Percentiles rank a stretch among this genome's conserved stretches.
phyloP scores from a whole-genome alignment of 495 filamentous ascomycete genomes.

The Emericellopsis terricola region DNA sequence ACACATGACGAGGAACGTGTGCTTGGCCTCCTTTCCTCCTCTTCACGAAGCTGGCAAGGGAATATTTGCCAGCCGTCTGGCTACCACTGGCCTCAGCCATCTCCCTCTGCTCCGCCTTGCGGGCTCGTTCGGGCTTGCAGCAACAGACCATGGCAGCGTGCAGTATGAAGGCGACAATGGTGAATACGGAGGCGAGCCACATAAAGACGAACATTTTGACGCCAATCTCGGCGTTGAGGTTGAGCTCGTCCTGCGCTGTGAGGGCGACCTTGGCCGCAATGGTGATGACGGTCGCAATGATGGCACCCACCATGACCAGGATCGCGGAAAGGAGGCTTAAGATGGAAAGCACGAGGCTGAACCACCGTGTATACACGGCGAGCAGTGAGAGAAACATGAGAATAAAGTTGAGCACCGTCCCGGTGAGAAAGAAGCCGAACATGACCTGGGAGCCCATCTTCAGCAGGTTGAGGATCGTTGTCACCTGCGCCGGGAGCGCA shows the following conservation, averaged over 20 bases:
- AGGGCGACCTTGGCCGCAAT: constrained; percentile 52
- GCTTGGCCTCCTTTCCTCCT: too few relatives aligned
- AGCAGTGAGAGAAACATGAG: constrained; percentile 25
- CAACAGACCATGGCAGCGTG: constrained; percentile 61
- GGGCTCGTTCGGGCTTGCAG: constrained; percentile 17
- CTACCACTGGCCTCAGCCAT: too few relatives aligned
- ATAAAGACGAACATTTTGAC: constrained; percentile 69
- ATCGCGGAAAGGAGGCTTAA: constrained; percentile 49
- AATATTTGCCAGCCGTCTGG: too few relatives aligned
- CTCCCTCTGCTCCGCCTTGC: too few relatives aligned
- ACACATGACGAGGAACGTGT: too few relatives aligned
- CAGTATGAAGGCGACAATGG: constrained; percentile 47
- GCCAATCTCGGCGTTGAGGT: constrained; percentile 57
- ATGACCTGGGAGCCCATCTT: constrained; percentile 70
- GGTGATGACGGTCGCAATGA: constrained; percentile 62
- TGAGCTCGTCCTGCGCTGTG: constrained; percentile 39
- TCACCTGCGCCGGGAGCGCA: constrained; percentile 55
- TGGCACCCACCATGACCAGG: constrained; percentile 42
- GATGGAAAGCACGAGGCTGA: constrained; percentile 28
- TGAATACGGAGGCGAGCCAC: constrained; percentile 61
- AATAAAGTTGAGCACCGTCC: constrained; percentile 45
- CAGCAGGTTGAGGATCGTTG: constrained; percentile 54
- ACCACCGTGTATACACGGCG: constrained; percentile 26
- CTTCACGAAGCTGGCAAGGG: too few relatives aligned
- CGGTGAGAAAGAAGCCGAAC: constrained; percentile 73